Conservation (phyloP, 202 grass and related monocot species). For the Tripidium arundinaceum region DNA sequence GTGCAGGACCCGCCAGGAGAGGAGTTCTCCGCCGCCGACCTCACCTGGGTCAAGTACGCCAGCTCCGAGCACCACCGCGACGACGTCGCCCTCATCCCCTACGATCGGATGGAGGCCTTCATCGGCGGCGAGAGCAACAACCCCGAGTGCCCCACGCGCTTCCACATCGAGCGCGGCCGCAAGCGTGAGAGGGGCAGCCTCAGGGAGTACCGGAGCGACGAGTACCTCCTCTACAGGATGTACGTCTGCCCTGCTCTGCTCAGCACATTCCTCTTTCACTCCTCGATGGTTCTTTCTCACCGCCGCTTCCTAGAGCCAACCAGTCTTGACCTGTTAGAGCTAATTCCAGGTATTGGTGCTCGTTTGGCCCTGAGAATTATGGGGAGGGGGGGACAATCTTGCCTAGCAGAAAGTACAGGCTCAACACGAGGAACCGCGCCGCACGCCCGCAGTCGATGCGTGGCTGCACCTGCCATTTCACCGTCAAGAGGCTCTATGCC, state of each 20-base stretch:
- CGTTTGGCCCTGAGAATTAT: conserved; percentile 94
- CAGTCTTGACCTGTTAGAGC: not conserved
- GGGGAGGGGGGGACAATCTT: conserved; percentile 79
- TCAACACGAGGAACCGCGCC: conserved; percentile 83
- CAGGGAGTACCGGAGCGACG: conserved; percentile 64
- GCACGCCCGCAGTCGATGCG: conserved; percentile 87
- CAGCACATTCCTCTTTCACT: not conserved
- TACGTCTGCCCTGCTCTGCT: conserved; percentile 14
- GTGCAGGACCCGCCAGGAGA: conserved; percentile 68
- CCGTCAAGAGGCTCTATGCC: conserved; percentile 67
- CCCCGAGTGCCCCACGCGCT: conserved; percentile 72
- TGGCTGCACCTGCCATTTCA: conserved; percentile 82
- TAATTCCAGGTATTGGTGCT: conserved; percentile 79
- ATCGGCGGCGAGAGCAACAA: conserved; percentile 70
- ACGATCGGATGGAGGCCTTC: conserved; percentile 69
- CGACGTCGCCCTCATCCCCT: conserved; percentile 78
- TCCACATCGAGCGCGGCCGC: conserved; percentile 79
- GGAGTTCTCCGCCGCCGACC: conserved; percentile 73
- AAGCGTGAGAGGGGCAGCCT: conserved; percentile 75
- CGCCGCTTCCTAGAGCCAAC: not conserved
- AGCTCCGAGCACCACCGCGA: conserved; percentile 67
- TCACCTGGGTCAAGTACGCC: conserved; percentile 61
- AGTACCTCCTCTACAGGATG: conserved; percentile 77
- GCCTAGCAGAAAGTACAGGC: conserved; percentile 70
- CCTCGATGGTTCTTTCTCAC: not conserved